Base-by-base conservation (phyloP, 306 rosid species). In the Amphicarpaea edgeworthii region DNA sequence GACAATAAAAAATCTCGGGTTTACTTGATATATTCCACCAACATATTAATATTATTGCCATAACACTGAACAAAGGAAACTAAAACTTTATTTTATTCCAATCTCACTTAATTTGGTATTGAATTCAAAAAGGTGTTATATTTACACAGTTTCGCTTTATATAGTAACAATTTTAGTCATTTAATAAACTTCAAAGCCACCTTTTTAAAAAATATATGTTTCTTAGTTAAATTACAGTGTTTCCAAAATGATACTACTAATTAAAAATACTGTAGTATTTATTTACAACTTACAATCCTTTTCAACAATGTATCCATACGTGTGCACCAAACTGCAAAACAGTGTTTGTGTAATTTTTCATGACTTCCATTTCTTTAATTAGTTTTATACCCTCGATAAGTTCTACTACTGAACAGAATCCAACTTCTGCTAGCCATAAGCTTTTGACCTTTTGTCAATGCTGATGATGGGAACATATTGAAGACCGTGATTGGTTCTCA, bases 61-160 rank as follows among this genome's bases (percentile, higher is more conserved):
- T 12, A 23, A 24, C 21, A 77, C 47, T 66, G 30, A 42, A 28
- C 60, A 67, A 68, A 68, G 70, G 61, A 49, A 59, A 54, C 72
- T 43, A 46, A 8, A 1, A 58, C 0, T 23, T 73, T 10, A 42
- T 79, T 42, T 79, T 7, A 23, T 23, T 60, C 43, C 40, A 17
- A 40, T 38, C 26, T 26, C 12, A 4, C 10, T 15, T 62, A 11
- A 23, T 68, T 55, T 12, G 53, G 9, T 26, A n/a, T 49, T 6
- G 20, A 21, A 46, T 28, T 50, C 30, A 16, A 20, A 53, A 42
- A 19, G 65, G 53, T 28, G 47, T 38, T 49, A 43, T 67, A 26
- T 4, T 45, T 32, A 17, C 14, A 37, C 57, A 46, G 51, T 46
- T 15, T 5, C n/a, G 1, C 67, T 24, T 65, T 28, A 30, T 66